These are phyloP conservation scores for Pleurotus cornucopiae DNA, from an alignment of 768 basidiomycete species.

Conservation along the genomic window DNA sequence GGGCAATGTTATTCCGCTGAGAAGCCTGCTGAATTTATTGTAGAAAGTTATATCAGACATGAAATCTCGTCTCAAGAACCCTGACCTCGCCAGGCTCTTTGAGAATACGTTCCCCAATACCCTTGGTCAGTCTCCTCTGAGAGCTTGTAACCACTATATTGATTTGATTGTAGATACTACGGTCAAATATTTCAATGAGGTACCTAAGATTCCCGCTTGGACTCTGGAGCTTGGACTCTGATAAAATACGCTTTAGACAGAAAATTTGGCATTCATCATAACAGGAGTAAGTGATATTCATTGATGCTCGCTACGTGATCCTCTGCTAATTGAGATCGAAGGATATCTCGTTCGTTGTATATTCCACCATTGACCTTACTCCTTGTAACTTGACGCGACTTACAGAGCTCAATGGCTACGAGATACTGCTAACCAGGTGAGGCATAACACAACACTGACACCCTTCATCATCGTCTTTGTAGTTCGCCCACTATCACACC, in stretches of 20 bases:
- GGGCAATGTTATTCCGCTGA: neutral
- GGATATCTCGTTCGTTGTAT: conserved; percentile 65
- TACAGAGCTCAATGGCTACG: conserved; percentile 78
- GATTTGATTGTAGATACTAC: conserved; percentile 55
- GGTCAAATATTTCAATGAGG: conserved; percentile 69
- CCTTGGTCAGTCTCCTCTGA: conserved; percentile 41
- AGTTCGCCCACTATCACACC: conserved; percentile 70
- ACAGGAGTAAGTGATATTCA: conserved; percentile 51
- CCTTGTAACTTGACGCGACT: conserved; percentile 4
- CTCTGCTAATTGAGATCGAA: conserved; percentile 18
- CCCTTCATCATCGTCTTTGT: conserved; percentile 3
- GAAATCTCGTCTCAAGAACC: conserved; percentile 67
- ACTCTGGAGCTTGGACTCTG: neutral
- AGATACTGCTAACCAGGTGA: conserved; percentile 75
- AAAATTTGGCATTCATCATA: conserved; percentile 77
- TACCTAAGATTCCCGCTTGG: conserved; percentile 17
- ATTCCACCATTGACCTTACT: neutral
- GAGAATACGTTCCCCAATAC: conserved; percentile 85
- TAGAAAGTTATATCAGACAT: conserved; percentile 75
- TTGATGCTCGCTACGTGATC: neutral
- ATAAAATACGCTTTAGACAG: conserved; percentile 29
- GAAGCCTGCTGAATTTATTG: neutral
- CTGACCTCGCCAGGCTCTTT: conserved; percentile 73
- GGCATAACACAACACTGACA: neutral
- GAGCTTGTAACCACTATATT: neutral